Evolutionary conservation across 257 asterid genomes (phyloP).

Genomic region (Nemophila menziesii): DNA sequence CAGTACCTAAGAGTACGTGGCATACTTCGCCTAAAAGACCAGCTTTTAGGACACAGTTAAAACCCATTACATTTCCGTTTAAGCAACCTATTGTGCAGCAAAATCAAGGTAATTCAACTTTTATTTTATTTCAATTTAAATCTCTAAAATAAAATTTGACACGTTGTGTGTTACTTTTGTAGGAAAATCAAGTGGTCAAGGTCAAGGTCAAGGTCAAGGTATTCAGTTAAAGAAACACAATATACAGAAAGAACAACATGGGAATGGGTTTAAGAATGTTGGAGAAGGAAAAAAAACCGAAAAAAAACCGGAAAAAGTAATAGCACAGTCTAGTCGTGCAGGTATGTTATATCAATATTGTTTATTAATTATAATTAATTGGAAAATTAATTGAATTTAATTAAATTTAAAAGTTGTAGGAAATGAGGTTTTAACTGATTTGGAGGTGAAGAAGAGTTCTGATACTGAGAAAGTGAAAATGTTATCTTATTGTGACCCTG

Average conservation of each 20-base stretch:
- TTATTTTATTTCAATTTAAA: not conserved
- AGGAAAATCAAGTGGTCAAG: not conserved
- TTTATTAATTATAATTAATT: not conserved
- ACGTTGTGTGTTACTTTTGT: not conserved
- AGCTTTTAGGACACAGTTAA: constrained; percentile 11
- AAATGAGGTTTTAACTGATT: constrained; percentile 11
- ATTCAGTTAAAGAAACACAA: constrained; percentile 7
- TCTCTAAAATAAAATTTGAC: no score
- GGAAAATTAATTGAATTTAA: not conserved
- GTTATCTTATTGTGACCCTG: constrained; percentile 21
- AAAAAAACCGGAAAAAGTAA: constrained; percentile 8
- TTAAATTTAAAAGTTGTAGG: constrained; percentile 21
- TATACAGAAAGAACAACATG: constrained; percentile 14
- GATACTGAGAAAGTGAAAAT: constrained; percentile 14
- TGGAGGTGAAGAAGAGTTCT: constrained; percentile 12
- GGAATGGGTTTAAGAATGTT: not conserved
- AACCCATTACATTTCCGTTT: constrained; percentile 6
- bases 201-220: not conserved
- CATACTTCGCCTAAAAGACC: constrained; percentile 12
- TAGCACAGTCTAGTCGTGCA: constrained; percentile 13
- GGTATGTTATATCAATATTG: constrained; percentile 5
- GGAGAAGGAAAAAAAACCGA: constrained; percentile 13
- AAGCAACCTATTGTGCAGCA: constrained; percentile 9
- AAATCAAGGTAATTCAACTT: not conserved
- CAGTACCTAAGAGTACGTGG: constrained; percentile 4